phyloP scores from a whole-genome alignment of 1,284 basidiomycete genomes.

The Termitomyces sp. region DNA sequence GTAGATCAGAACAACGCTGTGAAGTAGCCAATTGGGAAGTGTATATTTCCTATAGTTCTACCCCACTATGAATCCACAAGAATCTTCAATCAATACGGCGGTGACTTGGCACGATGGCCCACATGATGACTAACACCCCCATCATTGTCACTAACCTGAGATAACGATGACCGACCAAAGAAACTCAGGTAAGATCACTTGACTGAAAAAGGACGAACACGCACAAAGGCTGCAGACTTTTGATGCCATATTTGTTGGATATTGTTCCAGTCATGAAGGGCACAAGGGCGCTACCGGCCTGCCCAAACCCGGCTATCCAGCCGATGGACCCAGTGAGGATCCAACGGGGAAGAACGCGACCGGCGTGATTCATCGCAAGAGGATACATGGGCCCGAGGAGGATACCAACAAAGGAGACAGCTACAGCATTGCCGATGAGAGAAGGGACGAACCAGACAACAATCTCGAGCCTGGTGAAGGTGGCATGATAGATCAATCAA shows the following conservation, averaged over 20 bases:
- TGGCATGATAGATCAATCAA: conserved; percentile 16
- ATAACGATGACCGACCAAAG: not conserved
- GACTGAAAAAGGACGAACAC: conserved; percentile 18
- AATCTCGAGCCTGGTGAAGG: conserved; percentile 44
- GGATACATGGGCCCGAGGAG: conserved; percentile 62
- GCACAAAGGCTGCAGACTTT: conserved; percentile 54
- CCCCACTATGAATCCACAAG: too few species aligned
- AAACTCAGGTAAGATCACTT: not conserved
- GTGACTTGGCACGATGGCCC: conserved; percentile 19
- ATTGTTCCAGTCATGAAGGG: conserved; percentile 62
- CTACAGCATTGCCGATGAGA: conserved; percentile 54
- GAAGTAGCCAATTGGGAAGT: too few species aligned
- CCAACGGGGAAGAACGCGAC: conserved; percentile 54
- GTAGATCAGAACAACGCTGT: too few species aligned
- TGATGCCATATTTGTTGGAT: conserved; percentile 50
- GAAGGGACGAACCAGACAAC: conserved; percentile 63
- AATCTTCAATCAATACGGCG: conserved; percentile 7
- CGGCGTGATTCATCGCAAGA: conserved; percentile 55
- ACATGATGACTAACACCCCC: conserved; percentile 18
- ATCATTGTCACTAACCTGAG: conserved; percentile 22
- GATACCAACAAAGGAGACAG: conserved; percentile 53
- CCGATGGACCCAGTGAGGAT: conserved; percentile 63
- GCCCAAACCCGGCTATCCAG: conserved; percentile 62
- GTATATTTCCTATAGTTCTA: too few species aligned
- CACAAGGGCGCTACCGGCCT: conserved; percentile 60